phyloP scores from a whole-genome alignment of 441 rosid genomes.

The Erodium chrysanthum region DNA sequence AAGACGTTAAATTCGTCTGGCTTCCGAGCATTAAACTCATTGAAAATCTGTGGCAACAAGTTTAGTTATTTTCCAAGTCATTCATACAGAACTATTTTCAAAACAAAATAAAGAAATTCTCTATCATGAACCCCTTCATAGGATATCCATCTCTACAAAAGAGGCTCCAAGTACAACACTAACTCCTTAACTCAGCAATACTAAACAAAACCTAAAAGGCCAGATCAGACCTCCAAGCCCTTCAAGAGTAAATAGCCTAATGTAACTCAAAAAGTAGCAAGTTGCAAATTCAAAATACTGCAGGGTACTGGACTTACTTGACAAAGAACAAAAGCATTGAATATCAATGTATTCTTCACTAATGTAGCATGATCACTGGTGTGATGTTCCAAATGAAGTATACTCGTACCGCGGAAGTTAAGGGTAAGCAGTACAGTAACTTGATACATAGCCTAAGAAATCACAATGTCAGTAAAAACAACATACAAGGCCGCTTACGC shows the following conservation, averaged over 20 bases:
- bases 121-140: not conserved
- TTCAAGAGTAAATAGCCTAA: not conserved
- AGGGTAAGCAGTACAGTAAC: constrained; percentile 63
- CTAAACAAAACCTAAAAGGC: too few relatives aligned
- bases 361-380: constrained; percentile 32
- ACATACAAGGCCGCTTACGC: not conserved
- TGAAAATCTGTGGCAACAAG: constrained; percentile 94
- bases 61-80: not conserved
- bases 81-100: not conserved
- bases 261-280: not conserved
- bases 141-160: too few relatives aligned
- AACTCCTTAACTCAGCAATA: too few relatives aligned
- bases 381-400: constrained; percentile 40
- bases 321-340: constrained; percentile 84
- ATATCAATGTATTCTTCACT: constrained; percentile 80
- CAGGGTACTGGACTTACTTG: constrained; percentile 43
- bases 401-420: constrained; percentile 59
- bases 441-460: constrained; percentile 73
- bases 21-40: constrained; percentile 86
- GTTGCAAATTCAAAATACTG: not conserved
- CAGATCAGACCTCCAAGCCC: too few relatives aligned
- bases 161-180: too few relatives aligned
- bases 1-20: constrained; percentile 78
- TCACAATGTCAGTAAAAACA: not conserved
- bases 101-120: not conserved